Conservation (phyloP, 371 early-diverging fungal genomes). For the Chytridiales sp. region DNA sequence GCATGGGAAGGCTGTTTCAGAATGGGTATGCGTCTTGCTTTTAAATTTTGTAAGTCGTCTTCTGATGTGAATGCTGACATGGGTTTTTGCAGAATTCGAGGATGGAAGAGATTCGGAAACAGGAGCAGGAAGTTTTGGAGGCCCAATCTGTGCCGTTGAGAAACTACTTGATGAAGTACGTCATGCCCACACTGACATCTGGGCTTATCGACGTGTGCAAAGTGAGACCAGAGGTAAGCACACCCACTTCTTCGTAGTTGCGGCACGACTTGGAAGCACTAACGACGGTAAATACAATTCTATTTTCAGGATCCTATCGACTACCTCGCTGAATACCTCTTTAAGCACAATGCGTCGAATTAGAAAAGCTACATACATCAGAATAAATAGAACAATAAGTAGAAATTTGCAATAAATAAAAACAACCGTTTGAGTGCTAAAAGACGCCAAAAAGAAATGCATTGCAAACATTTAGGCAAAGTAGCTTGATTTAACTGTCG, state of each 20-base stretch:
- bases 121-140: conserved; percentile 58
- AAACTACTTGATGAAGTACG: conserved; percentile 55
- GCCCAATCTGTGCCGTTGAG: conserved; percentile 56
- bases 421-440: too few relatives aligned
- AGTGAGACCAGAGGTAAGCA: conserved; percentile 50
- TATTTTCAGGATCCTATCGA: conserved; percentile 49
- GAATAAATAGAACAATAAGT: too few relatives aligned
- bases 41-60: not conserved
- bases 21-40: conserved; percentile 45
- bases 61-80: not conserved
- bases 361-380: too few relatives aligned
- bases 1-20: conserved; percentile 46
- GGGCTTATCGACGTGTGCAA: conserved; percentile 58
- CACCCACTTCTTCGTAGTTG: not conserved
- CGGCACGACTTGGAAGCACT: not conserved
- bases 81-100: conserved; percentile 38
- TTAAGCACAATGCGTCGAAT: conserved; percentile 34
- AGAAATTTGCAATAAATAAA: too few relatives aligned
- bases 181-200: conserved; percentile 55
- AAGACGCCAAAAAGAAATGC: too few relatives aligned
- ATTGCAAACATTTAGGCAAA: too few relatives aligned
- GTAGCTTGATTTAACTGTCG: too few relatives aligned
- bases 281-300: not conserved
- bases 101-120: conserved; percentile 53
- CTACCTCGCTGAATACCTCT: conserved; percentile 52